These are phyloP conservation scores for Mimosa pudica DNA, from an alignment of 306 rosid genomes.

Conservation along the genomic window DNA sequence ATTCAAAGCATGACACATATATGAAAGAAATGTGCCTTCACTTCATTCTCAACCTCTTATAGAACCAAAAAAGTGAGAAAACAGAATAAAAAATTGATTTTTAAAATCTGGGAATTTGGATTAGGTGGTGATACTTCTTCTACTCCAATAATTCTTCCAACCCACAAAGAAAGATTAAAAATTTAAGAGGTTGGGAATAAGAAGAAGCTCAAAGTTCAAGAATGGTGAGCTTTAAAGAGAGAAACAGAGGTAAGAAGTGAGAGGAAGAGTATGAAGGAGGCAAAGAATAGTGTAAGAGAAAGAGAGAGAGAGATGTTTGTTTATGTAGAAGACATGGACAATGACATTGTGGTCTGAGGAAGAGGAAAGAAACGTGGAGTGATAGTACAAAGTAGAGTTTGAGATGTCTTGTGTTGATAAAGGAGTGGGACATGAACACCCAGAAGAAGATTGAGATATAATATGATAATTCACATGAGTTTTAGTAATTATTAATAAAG, in stretches of 20 bases:
- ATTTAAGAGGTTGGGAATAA: slow-evolving; percentile 31
- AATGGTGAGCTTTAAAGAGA: slow-evolving; percentile 31
- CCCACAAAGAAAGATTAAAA: slow-evolving; percentile 1
- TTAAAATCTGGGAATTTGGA: slow-evolving; percentile 44
- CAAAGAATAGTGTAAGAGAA: slow-evolving; percentile 41
- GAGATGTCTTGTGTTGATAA: slow-evolving; percentile 39
- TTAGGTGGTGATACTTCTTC: slow-evolving; percentile 44
- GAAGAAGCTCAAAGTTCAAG: slow-evolving; percentile 19
- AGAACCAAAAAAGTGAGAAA: slow-evolving; percentile 13
- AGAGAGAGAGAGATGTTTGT: slow-evolving; percentile 25
- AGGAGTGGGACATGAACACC: slow-evolving; percentile 24
- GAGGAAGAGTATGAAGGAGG: slow-evolving; percentile 9
- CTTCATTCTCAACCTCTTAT: not conserved
- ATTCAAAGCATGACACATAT: not conserved
- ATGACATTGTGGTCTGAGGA: slow-evolving; percentile 36
- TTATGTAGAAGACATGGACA: slow-evolving; percentile 37
- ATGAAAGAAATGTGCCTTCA: slow-evolving; percentile 31
- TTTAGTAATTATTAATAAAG: not conserved
- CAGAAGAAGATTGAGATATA: not conserved
- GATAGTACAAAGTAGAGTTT: slow-evolving; percentile 35
- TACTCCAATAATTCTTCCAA: slow-evolving; percentile 46
- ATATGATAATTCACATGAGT: not conserved
- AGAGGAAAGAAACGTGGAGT: slow-evolving; percentile 47
- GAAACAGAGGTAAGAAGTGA: slow-evolving; percentile 8
- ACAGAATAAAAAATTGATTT: slow-evolving; percentile 10